Conservation (phyloP, 2,329 filamentous ascomycete genomes). For the Orbilia oligospora region DNA sequence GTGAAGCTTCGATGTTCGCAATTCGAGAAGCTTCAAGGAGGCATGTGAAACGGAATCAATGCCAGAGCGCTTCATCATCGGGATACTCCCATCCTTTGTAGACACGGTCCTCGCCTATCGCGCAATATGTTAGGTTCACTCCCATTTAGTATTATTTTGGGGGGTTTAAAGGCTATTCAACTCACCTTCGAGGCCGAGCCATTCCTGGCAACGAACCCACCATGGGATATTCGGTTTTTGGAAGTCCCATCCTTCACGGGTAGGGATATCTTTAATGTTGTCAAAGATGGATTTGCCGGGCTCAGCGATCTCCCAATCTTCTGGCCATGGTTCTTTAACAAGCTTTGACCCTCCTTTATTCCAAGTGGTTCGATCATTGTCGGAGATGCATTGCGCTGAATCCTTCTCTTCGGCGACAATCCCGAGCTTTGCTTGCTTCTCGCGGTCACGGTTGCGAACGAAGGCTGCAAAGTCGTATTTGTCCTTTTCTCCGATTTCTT, state of each 20-base stretch:
- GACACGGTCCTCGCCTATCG: conserved; percentile 23
- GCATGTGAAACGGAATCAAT: background rate
- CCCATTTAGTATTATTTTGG: background rate
- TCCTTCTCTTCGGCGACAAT: conserved; percentile 36
- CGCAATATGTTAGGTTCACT: background rate
- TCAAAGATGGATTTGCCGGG: conserved; percentile 37
- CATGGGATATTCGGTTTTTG: conserved; percentile 45
- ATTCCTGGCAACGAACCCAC: conserved; percentile 43
- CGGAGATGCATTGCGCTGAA: conserved; percentile 34
- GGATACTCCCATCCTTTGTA: conserved; percentile 54
- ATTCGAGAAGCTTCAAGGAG: background rate
- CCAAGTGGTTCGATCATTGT: conserved; percentile 50
- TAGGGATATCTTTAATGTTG: conserved; percentile 37
- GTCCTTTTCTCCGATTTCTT: conserved; percentile 22
- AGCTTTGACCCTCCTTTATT: conserved; percentile 38
- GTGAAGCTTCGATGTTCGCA: too few species aligned
- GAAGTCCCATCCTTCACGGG: conserved; percentile 49
- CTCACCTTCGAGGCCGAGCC: conserved; percentile 44
- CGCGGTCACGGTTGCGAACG: conserved; percentile 27
- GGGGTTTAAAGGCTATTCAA: background rate
- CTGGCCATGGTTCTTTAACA: conserved; percentile 40
- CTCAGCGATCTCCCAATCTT: conserved; percentile 38
- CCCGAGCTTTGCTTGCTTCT: conserved; percentile 35
- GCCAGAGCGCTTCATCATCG: conserved; percentile 1
- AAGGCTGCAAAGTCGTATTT: conserved; percentile 50